These are phyloP conservation scores for Phytophthora meadii DNA, from an alignment of 352 stramenopile genomes.

Conservation along the genomic window DNA sequence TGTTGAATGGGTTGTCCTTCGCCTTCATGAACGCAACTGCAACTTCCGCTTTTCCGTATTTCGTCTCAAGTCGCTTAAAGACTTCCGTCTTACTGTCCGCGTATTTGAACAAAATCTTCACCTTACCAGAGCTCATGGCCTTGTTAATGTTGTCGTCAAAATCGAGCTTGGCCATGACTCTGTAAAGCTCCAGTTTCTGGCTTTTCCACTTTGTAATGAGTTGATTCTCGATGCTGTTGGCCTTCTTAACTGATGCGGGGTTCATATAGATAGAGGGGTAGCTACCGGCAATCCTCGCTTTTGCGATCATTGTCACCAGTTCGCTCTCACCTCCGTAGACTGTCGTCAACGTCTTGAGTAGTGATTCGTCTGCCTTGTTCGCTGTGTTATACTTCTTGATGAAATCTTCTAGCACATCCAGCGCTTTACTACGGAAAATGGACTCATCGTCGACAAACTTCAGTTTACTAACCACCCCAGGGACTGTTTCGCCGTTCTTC, in stretches of 20 bases:
- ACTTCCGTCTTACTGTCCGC: neutral
- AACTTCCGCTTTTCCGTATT: slow-evolving; percentile 2
- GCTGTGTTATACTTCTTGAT: neutral
- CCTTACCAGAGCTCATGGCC: neutral
- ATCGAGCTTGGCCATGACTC: neutral
- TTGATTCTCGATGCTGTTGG: neutral
- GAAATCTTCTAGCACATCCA: neutral
- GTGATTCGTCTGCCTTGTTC: neutral
- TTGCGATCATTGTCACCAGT: neutral
- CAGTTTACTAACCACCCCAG: neutral
- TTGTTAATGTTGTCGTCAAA: neutral
- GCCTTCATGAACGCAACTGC: neutral
- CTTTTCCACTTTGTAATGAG: neutral
- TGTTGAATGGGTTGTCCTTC: neutral
- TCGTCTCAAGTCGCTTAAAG: neutral
- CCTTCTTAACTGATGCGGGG: neutral
- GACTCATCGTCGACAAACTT: neutral
- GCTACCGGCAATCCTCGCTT: neutral
- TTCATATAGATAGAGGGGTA: too few species aligned
- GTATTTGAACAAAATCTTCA: neutral
- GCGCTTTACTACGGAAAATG: neutral
- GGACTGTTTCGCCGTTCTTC: neutral
- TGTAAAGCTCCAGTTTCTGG: neutral
- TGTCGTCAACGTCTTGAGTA: neutral
- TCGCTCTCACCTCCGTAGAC: neutral